Evolutionary conservation across 2,329 filamentous ascomycete genomes (phyloP).

Genomic region (Leptosphaerulina australis): DNA sequence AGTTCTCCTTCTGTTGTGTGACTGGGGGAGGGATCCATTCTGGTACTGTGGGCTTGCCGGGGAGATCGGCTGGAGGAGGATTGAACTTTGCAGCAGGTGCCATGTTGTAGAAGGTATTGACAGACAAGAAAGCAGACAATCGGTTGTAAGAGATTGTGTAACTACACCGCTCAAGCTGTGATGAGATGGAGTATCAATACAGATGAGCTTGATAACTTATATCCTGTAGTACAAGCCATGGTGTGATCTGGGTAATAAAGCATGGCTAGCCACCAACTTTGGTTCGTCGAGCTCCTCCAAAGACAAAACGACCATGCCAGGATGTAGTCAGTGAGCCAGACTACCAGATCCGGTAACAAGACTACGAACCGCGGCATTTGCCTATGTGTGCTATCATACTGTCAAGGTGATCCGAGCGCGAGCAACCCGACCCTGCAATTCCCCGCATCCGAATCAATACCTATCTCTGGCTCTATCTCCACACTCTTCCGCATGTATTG

Average conservation of each 20-base stretch:
- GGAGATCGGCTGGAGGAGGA: constrained; percentile 28
- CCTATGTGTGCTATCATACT: neutral
- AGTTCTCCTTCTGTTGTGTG: constrained; percentile 54
- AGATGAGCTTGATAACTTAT: constrained; percentile 5
- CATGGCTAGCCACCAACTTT: neutral
- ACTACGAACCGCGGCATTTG: neutral
- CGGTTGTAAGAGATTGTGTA: neutral
- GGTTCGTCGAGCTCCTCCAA: constrained; percentile 10
- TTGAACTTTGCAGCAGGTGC: constrained; percentile 27
- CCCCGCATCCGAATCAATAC: constrained; percentile 5
- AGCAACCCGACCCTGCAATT: neutral
- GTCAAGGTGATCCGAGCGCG: neutral
- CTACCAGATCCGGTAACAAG: neutral
- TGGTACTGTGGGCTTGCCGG: constrained; percentile 30
- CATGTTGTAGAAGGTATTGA: too few species aligned
- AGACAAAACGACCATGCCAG: neutral
- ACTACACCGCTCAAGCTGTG: neutral
- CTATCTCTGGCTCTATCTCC: neutral
- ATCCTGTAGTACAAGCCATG: neutral
- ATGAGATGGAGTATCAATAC: neutral
- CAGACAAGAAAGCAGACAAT: too few species aligned
- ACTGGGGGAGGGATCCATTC: constrained; percentile 50
- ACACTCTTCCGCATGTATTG: constrained; percentile 1
- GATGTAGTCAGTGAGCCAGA: neutral
- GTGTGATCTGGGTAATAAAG: neutral